Conservation (phyloP, 1,284 basidiomycete genomes). For the Neonothopanus nambi region DNA sequence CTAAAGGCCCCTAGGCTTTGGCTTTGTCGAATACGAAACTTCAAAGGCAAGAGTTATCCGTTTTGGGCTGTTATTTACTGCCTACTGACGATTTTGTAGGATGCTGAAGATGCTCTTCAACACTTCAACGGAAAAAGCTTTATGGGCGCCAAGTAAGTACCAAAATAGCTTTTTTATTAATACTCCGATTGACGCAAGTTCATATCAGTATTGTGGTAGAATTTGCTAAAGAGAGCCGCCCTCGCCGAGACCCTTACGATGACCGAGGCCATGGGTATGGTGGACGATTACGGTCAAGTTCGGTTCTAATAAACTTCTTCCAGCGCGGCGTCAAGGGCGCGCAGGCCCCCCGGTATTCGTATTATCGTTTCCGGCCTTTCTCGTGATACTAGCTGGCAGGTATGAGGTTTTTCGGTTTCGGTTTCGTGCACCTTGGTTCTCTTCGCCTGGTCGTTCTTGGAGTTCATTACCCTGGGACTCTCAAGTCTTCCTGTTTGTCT, state of each 20-base stretch:
- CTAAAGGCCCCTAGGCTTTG: constrained; percentile 62
- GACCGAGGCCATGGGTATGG: constrained; percentile 53
- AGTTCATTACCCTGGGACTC: constrained; percentile 3
- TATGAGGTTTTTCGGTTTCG: constrained; percentile 48
- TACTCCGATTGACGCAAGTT: constrained; percentile 5
- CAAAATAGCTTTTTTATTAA: not conserved
- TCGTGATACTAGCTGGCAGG: constrained; percentile 96
- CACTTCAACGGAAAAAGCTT: constrained; percentile 87
- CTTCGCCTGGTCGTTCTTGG: constrained; percentile 18
- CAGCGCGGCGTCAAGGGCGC: constrained; percentile 57
- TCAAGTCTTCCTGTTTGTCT: constrained; percentile 1
- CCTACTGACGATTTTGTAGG: constrained; percentile 44
- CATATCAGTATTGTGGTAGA: constrained; percentile 81
- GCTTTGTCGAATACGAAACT: constrained; percentile 92
- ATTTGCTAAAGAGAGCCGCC: constrained; percentile 86
- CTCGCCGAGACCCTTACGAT: constrained; percentile 77
- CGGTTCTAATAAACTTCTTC: constrained; percentile 13
- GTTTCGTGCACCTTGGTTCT: constrained; percentile 19
- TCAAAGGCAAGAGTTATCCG: constrained; percentile 51
- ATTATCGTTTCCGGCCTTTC: constrained; percentile 85
- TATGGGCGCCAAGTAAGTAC: constrained; percentile 78
- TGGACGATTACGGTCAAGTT: constrained; percentile 3
- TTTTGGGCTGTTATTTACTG: not conserved
- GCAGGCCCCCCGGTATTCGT: constrained; percentile 80
- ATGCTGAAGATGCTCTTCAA: constrained; percentile 89